Percentiles rank a stretch among this genome's conserved stretches.
Conservation (phyloP, 2,329 filamentous ascomycete genomes). For the Xylaria sp. region DNA sequence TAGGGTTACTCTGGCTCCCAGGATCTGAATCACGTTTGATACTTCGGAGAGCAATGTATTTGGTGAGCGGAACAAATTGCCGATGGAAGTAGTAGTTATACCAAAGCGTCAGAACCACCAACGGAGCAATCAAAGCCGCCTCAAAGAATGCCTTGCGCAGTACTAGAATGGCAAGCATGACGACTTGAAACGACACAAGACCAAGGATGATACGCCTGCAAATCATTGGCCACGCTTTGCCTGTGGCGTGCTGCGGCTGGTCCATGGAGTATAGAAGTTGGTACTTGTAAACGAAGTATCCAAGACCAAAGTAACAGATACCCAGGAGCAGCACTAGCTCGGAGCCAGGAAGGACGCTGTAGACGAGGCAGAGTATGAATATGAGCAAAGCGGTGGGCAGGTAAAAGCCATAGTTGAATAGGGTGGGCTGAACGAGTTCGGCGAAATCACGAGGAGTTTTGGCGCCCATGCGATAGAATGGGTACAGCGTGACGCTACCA, state of each 20-base stretch:
- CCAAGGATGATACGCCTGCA: slow-evolving; percentile 91
- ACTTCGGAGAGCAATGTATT: slow-evolving; percentile 90
- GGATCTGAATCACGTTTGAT: slow-evolving; percentile 74
- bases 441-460: slow-evolving; percentile 91
- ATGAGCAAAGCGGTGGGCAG: slow-evolving; percentile 91
- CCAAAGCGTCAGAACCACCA: slow-evolving; percentile 86
- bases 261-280: slow-evolving; percentile 99
- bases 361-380: slow-evolving; percentile 95
- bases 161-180: slow-evolving; percentile 88
- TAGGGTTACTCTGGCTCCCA: slow-evolving; percentile 57
- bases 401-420: slow-evolving; percentile 96
- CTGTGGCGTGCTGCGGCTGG: slow-evolving; percentile 92
- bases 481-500: slow-evolving; percentile 85
- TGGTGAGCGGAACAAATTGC: slow-evolving; percentile 88
- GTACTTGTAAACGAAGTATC: slow-evolving; percentile 94
- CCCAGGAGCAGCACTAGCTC: slow-evolving; percentile 86
- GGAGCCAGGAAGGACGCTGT: slow-evolving; percentile 84
- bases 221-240: slow-evolving; percentile 95
- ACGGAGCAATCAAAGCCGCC: slow-evolving; percentile 77
- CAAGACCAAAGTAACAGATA: slow-evolving; percentile 82
- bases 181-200: slow-evolving; percentile 86
- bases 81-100: slow-evolving; percentile 84
- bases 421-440: slow-evolving; percentile 81
- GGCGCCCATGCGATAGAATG: slow-evolving; percentile 79
- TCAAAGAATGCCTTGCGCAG: slow-evolving; percentile 77